phyloP scores from a whole-genome alignment of 2,329 filamentous ascomycete genomes.

The Orbilia oligospora region DNA sequence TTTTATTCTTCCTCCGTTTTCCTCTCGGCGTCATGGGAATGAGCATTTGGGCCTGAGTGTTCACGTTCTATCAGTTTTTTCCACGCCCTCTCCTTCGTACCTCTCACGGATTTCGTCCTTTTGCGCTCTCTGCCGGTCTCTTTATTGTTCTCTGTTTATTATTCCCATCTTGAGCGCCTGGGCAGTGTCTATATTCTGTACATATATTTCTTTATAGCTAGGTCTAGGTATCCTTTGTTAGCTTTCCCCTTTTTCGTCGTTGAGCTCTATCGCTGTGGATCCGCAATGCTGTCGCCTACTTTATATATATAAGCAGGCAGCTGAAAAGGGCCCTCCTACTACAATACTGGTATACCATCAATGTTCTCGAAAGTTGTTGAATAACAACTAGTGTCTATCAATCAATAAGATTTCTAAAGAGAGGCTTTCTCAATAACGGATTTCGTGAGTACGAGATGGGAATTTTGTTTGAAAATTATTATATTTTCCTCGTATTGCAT shows the following conservation, averaged over 20 bases:
- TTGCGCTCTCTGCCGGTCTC: conserved; percentile 7
- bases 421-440: background rate
- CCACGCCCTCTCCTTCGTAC: conserved; percentile 26
- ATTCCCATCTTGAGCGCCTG: conserved; percentile 48
- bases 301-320: background rate
- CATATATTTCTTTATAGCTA: conserved; percentile 42
- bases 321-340: background rate
- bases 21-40: conserved; percentile 48
- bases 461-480: no score
- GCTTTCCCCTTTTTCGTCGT: background rate
- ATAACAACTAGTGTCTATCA: background rate
- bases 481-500: background rate
- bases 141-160: conserved; percentile 14
- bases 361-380: background rate
- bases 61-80: conserved; percentile 49
- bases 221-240: conserved; percentile 16
- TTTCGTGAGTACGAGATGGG: no score
- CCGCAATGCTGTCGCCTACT: background rate
- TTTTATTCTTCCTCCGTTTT: conserved; percentile 29
- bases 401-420: conserved; percentile 8
- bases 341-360: background rate
- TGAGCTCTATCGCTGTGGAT: conserved; percentile 13
- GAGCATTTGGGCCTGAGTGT: conserved; percentile 53
- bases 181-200: conserved; percentile 45
- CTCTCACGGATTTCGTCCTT: conserved; percentile 11